phyloP scores from a whole-genome alignment of 768 basidiomycete genomes.

The Trametes punicea region DNA sequence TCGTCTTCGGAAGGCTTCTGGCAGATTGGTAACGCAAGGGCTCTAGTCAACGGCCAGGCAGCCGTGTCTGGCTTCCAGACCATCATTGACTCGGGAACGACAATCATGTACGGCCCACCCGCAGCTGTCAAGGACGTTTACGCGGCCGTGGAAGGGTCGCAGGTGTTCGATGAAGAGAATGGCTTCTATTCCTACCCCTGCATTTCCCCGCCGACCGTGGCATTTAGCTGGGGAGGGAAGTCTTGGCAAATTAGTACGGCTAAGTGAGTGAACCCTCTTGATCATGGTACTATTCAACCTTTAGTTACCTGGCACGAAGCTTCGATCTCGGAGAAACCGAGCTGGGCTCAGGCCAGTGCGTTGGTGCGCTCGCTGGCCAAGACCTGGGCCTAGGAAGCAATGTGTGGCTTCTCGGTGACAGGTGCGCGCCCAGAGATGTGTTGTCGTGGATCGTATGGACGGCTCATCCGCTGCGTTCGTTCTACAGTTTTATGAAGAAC shows the following conservation, averaged over 20 bases:
- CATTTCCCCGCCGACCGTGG: not conserved
- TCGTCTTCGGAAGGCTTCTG: slow-evolving; percentile 14
- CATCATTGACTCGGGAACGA: slow-evolving; percentile 31
- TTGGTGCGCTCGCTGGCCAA: slow-evolving; percentile 21
- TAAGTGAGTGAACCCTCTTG: not conserved
- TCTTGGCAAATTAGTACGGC: slow-evolving; percentile 7
- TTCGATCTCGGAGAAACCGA: slow-evolving; percentile 32
- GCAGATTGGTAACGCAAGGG: slow-evolving; percentile 11
- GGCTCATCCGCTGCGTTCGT: not conserved
- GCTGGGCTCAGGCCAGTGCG: slow-evolving; percentile 11
- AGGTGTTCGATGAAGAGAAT: slow-evolving; percentile 7
- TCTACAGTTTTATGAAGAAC: slow-evolving; percentile 21
- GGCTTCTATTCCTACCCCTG: slow-evolving; percentile 24
- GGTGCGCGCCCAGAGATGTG: not conserved
- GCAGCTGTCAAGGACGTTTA: slow-evolving; percentile 22
- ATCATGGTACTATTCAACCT: not conserved
- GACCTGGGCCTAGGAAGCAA: slow-evolving; percentile 17
- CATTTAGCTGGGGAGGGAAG: slow-evolving; percentile 20
- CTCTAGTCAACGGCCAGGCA: slow-evolving; percentile 10
- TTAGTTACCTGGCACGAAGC: not conserved
- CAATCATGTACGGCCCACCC: slow-evolving; percentile 27
- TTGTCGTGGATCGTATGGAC: no score
- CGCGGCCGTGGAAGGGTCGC: slow-evolving; percentile 17
- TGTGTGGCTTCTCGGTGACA: slow-evolving; percentile 21
- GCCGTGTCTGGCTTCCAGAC: slow-evolving; percentile 10